Evolutionary conservation across 495 filamentous ascomycete species (phyloP), one percentile per base, ranked within the genome.

Genomic region (Tuber indicum): DNA sequence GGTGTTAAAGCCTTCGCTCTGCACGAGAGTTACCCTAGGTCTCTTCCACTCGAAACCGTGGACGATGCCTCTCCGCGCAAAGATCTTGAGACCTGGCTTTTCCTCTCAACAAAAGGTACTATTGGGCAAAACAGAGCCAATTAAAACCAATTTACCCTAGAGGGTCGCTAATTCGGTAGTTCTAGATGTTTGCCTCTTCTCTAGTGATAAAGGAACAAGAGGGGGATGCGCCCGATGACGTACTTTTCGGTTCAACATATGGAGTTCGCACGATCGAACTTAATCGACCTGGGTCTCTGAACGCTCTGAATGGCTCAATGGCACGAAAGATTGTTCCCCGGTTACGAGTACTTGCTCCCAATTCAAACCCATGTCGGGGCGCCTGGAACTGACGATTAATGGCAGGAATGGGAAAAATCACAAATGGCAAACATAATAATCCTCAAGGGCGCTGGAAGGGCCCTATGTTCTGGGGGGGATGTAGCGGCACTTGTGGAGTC

Each of bases 401-500:
- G n/a, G 71, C 62, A 91, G 86, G 94, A 98, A 88, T 98, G 93
- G 93, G 88, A 92, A 84, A 96, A 96, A 84, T 98, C 95, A 49
- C 90, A 96, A 81, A 87, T 99, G 82, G 94, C 96, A 77, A 96
- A 95, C 86, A 90, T 98, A 43, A 87, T 99, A 79, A 89, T 99
- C 85, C 90, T 99, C 77, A 96, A 96, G 83, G 96, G 96, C 71
- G 89, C 91, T 17, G 96, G 94, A 5, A 92, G 89, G 85, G 94
- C 94, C 21, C 92, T 99, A 81, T 99, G 96, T 84, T 93, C 95
- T 16, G 96, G 96, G 76, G 96, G 96, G 66, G 96, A 99, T 84
- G 94, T 99, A 23, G 88, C 88, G 39, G 88, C 87, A 32, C 90
- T 99, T 58, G 94, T 93, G 17, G 46, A 88, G 72, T 88, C 89